phyloP scores from a whole-genome alignment of 495 filamentous ascomycete genomes.

The Xylaria nigripes region DNA sequence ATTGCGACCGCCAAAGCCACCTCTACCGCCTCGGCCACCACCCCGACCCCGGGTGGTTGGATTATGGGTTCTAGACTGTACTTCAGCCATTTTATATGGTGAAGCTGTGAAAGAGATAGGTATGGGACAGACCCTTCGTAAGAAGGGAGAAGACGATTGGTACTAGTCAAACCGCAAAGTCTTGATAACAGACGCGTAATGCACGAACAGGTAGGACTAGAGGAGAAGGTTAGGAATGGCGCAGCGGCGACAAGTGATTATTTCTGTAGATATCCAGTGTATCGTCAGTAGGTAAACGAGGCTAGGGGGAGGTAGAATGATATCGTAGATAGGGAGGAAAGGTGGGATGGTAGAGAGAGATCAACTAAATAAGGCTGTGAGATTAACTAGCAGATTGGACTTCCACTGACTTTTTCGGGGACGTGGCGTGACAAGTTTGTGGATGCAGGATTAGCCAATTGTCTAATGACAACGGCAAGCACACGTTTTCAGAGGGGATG shows the following conservation, averaged over 20 bases:
- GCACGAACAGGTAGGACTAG: neutral
- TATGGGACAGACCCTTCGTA: slow-evolving; percentile 39
- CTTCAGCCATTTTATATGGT: slow-evolving; percentile 78
- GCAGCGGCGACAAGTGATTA: slow-evolving; percentile 1
- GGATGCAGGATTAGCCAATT: slow-evolving; percentile 20
- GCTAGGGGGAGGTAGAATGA: neutral
- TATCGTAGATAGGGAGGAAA: neutral
- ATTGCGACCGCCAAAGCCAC: slow-evolving; percentile 65
- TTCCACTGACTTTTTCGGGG: slow-evolving; percentile 11
- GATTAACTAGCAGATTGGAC: slow-evolving; percentile 5
- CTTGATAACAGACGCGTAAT: slow-evolving; percentile 6
- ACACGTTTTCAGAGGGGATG: slow-evolving; percentile 7
- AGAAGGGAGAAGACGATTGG: slow-evolving; percentile 31
- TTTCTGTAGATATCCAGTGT: neutral
- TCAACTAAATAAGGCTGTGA: neutral
- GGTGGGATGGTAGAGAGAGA: neutral
- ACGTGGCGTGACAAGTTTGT: slow-evolving; percentile 11
- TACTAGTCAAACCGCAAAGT: slow-evolving; percentile 26
- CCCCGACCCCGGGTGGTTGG: slow-evolving; percentile 63
- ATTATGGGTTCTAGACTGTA: slow-evolving; percentile 62
- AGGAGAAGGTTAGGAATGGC: slow-evolving; percentile 10
- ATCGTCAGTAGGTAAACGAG: neutral
- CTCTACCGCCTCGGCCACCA: slow-evolving; percentile 74
- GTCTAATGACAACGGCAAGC: slow-evolving; percentile 23
- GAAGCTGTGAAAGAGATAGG: slow-evolving; percentile 21